Conservation (phyloP, 2,329 filamentous ascomycete genomes). For the Fusarium coicis region DNA sequence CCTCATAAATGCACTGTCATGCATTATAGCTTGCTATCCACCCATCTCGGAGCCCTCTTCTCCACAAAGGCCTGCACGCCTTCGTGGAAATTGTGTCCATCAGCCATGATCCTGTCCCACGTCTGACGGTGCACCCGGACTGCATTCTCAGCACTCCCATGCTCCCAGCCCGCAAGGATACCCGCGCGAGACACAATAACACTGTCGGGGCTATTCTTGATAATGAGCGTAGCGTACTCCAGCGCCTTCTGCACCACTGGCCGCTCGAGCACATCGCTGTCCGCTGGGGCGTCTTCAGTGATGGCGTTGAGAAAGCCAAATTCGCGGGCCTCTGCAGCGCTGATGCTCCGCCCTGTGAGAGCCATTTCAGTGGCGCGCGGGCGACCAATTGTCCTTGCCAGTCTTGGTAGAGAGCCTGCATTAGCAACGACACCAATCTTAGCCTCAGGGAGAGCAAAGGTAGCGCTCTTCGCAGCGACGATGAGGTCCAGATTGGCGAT, state of each 20-base stretch:
- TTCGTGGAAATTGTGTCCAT: conserved; percentile 76
- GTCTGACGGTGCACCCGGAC: conserved; percentile 60
- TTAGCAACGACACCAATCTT: conserved; percentile 76
- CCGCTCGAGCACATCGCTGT: conserved; percentile 45
- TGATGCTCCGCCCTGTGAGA: conserved; percentile 67
- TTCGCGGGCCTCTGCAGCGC: conserved; percentile 65
- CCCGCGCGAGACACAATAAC: conserved; percentile 77
- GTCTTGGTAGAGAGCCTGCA: conserved; percentile 75
- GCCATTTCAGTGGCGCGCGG: conserved; percentile 76
- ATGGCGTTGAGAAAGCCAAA: conserved; percentile 78
- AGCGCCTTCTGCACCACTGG: conserved; percentile 66
- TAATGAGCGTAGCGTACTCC: conserved; percentile 67
- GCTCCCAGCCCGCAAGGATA: conserved; percentile 75
- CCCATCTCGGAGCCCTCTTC: conserved; percentile 74
- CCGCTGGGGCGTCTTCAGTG: conserved; percentile 50
- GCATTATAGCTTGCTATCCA: conserved; percentile 63
- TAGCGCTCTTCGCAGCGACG: conserved; percentile 66
- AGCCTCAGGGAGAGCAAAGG: conserved; percentile 78
- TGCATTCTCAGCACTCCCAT: conserved; percentile 69
- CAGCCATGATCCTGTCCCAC: conserved; percentile 67
- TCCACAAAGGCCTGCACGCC: conserved; percentile 78
- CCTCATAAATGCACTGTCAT: conserved; percentile 7
- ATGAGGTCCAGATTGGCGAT: conserved; percentile 78
- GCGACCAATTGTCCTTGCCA: conserved; percentile 72
- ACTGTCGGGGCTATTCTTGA: conserved; percentile 75